phyloP scores from a whole-genome alignment of 1,284 basidiomycete species.

The Veloporphyrellus conicus region DNA sequence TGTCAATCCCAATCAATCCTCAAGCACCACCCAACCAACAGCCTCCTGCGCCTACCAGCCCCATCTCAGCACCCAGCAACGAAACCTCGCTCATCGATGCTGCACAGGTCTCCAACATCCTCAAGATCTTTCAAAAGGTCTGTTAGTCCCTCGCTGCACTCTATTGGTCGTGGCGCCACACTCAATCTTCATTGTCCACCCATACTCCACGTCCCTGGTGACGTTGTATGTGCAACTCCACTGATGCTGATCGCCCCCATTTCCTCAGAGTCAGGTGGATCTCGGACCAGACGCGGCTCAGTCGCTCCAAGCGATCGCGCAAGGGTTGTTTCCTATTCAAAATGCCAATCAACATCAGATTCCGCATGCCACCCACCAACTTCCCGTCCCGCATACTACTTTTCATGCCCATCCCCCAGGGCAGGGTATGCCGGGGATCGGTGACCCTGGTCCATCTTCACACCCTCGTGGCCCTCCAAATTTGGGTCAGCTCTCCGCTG shows the following conservation, averaged over 20 bases:
- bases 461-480: constrained; percentile 69
- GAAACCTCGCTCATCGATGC: constrained; percentile 23
- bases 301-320: constrained; percentile 29
- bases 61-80: constrained; percentile 7
- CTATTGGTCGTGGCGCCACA: not conserved
- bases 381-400: constrained; percentile 21
- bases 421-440: constrained; percentile 33
- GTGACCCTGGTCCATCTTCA: constrained; percentile 68
- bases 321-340: constrained; percentile 30
- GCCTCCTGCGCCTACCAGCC: constrained; percentile 6
- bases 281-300: constrained; percentile 30
- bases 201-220: constrained; percentile 25
- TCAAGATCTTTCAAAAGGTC: constrained; percentile 33
- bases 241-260: constrained; percentile 2
- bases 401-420: constrained; percentile 14
- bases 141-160: constrained; percentile 1
- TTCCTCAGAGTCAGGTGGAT: constrained; percentile 27
- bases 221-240: constrained; percentile 11
- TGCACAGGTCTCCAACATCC: constrained; percentile 25
- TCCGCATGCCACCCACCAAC: constrained; percentile 19
- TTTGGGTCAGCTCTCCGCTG: constrained; percentile 53
- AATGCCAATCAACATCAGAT: constrained; percentile 23
- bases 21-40: constrained; percentile 18
- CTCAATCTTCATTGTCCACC: not conserved
- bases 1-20: constrained; percentile 18